Conservation (phyloP, 345 rosid genomes). For the Populus euphratica region DNA sequence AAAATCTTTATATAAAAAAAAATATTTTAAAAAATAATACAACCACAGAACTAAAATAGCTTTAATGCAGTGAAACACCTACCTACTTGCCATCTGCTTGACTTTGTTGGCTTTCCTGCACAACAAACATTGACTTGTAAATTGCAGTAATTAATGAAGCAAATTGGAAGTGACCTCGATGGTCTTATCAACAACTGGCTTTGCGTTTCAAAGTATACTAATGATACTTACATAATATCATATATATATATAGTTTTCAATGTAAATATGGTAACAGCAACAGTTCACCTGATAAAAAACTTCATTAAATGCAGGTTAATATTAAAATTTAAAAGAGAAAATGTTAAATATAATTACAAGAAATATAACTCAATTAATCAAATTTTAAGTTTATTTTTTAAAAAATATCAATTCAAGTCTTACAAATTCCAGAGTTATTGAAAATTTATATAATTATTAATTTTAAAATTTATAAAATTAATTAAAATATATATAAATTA, state of each 20-base stretch:
- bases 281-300: too few species aligned
- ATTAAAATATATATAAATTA: fast-evolving
- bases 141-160: neutral
- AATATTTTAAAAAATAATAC: too few species aligned
- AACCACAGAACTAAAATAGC: too few species aligned
- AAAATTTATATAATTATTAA: fast-evolving
- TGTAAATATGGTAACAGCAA: neutral
- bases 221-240: too few species aligned
- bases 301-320: too few species aligned
- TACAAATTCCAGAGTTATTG: fast-evolving
- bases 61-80: too few species aligned
- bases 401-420: fast-evolving
- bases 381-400: fast-evolving
- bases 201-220: neutral
- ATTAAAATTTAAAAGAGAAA: too few species aligned
- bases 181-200: neutral
- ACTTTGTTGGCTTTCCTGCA: neutral
- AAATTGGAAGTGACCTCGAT: neutral
- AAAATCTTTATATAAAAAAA: too few species aligned
- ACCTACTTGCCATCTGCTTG: too few species aligned
- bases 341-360: fast-evolving
- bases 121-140: neutral
- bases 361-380: fast-evolving
- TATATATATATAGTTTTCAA: too few species aligned
- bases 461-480: fast-evolving